A percentile compares a stretch with the other conserved stretches of the same genome.
These are phyloP conservation scores for Myxozyma geophila DNA, from an alignment of 805 yeast genomes.

Conservation along the genomic window DNA sequence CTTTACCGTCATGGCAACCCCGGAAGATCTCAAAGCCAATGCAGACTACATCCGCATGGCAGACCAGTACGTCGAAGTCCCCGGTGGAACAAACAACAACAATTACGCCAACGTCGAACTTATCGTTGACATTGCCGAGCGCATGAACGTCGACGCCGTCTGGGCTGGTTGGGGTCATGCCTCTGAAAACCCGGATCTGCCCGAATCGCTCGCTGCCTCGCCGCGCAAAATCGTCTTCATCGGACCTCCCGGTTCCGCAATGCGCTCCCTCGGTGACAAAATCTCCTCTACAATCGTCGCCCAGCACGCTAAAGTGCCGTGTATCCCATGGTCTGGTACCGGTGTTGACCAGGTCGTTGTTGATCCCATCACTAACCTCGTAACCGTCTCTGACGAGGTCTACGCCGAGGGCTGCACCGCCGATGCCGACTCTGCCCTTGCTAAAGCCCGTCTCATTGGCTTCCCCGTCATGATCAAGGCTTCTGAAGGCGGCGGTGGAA, in stretches of 20 bases:
- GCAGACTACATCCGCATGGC: constrained; percentile 99
- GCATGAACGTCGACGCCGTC: constrained; percentile 95
- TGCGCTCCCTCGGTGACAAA: constrained; percentile 99
- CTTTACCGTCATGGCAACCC: constrained; percentile 98
- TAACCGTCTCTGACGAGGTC: constrained; percentile 82
- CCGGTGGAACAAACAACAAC: constrained; percentile 99
- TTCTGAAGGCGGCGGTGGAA: constrained; percentile 99
- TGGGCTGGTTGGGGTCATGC: constrained; percentile 99
- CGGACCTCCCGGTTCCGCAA: constrained; percentile 99
- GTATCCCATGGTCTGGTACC: constrained; percentile 99
- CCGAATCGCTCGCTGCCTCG: constrained; percentile 92
- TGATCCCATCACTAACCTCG: constrained; percentile 73
- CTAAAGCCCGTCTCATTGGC: constrained; percentile 83
- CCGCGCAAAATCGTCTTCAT: constrained; percentile 88
- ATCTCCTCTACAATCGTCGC: constrained; percentile 98
- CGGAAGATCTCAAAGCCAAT: constrained; percentile 96
- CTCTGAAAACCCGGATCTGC: constrained; percentile 94
- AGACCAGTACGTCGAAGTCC: constrained; percentile 96
- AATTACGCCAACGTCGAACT: constrained; percentile 97
- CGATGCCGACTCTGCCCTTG: constrained; percentile 86
- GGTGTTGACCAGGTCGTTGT: constrained; percentile 84
- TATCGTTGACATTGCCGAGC: constrained; percentile 95
- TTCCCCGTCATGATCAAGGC: constrained; percentile 99
- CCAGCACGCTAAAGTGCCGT: constrained; percentile 97
- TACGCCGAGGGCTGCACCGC: constrained; percentile 88